Percentiles rank a stretch among this genome's conserved stretches.
Evolutionary conservation across 2,329 filamentous ascomycete genomes (phyloP).

Genomic region (Diaporthe sp.): DNA sequence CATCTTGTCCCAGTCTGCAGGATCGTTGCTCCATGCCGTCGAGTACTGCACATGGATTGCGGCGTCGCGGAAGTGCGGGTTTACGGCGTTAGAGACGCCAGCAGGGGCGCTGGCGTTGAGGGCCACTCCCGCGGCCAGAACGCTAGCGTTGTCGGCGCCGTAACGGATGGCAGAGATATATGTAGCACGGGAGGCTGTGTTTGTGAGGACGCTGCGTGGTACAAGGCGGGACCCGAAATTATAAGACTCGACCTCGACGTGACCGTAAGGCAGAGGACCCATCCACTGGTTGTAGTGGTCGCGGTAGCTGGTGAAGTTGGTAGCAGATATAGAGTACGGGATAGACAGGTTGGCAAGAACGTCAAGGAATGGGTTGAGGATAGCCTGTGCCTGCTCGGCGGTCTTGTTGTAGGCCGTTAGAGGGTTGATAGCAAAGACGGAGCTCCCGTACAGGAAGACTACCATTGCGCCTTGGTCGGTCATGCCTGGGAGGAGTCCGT

Average conservation of each 20-base stretch:
- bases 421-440: slow-evolving; percentile 45
- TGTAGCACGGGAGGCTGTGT: slow-evolving; percentile 44
- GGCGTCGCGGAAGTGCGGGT: slow-evolving; percentile 54
- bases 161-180: slow-evolving; percentile 43
- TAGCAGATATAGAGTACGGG: slow-evolving; percentile 44
- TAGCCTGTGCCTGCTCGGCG: slow-evolving; percentile 46
- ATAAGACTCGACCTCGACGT: slow-evolving; percentile 50
- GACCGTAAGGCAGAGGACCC: slow-evolving; percentile 53
- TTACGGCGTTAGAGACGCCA: slow-evolving; percentile 53
- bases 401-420: slow-evolving; percentile 50
- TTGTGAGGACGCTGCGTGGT: slow-evolving; percentile 50
- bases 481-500: slow-evolving; percentile 46
- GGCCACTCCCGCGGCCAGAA: slow-evolving; percentile 50
- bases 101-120: slow-evolving; percentile 52
- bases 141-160: slow-evolving; percentile 48
- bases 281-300: slow-evolving; percentile 54
- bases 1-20: slow-evolving; percentile 45
- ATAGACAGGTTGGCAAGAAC: slow-evolving; percentile 47
- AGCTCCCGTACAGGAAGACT: slow-evolving; percentile 44
- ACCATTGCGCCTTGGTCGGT: slow-evolving; percentile 46
- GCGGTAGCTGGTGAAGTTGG: slow-evolving; percentile 47
- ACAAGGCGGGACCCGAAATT: slow-evolving; percentile 56
- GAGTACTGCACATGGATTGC: slow-evolving; percentile 51
- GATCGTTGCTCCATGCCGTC: slow-evolving; percentile 45
- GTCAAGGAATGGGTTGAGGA: slow-evolving; percentile 50